Evolutionary conservation across 1,284 basidiomycete species (phyloP), one percentile per base, ranked within the genome.

Genomic region (Sanguinoderma infundibulare): DNA sequence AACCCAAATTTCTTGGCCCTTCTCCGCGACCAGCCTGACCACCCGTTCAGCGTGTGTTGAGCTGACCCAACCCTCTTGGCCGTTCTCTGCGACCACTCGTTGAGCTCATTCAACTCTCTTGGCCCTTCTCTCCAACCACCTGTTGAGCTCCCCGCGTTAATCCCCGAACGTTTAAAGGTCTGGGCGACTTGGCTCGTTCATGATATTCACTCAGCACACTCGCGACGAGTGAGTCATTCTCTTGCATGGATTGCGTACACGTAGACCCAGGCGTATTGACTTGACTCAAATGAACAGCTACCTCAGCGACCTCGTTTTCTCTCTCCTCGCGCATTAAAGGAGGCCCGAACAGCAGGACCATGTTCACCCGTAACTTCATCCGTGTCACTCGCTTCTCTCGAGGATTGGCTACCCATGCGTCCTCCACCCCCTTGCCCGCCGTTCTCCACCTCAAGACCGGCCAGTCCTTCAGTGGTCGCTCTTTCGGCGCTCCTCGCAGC

Each of bases 371-470:
- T 67, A 80, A 79, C 69, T 69, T 89, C 55, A 73, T 83, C 68
- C 78, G 80, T 71, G 69, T 82, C 53, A 77, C 82, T 73, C 77
- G 79, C 59, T 68, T 88, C 50, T 76, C 79, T 62, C 82, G 90
- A 64, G 81, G 85, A 24, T 78, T 92, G 60, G 88, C 91, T 44
- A 90, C 90, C 17, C 86, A 89, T 72, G 80, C 86, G 50, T 78
- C 79, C 39, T 74, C 57, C 5, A 68, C 75, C 39, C 63, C 79
- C 17, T 67, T 87, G 28, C 95, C 96, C 22, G 98, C 97, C 6
- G 85, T 90, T 1, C 83, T 99, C 22, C 96, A 98, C 77, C 85
- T 99, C 62, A 97, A 98, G 79, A 90, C 94, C 7, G 97, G 97
- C 42, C 90, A 99, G 78, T 91, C 90, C 14, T 99, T 98, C 84